These are phyloP conservation scores for Scheffersomyces cryptocercus DNA, from an alignment of 1,139 yeast species.

Conservation along the genomic window DNA sequence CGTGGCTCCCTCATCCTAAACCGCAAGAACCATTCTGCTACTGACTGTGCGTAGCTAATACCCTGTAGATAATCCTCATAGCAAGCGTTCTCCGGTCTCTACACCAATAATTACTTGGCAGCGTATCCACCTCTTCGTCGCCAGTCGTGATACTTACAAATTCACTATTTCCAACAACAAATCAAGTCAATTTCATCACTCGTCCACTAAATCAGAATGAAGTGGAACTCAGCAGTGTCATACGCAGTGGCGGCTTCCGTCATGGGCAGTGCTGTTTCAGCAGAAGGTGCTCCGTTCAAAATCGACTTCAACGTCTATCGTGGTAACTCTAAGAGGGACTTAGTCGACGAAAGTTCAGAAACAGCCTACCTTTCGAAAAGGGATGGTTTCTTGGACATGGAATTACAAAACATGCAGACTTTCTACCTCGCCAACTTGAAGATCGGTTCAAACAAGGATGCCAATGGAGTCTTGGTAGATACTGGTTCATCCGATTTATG, in stretches of 20 bases:
- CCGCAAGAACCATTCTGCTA: too few species aligned
- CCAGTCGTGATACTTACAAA: too few species aligned
- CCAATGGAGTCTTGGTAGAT: slow-evolving; percentile 38
- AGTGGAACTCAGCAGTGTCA: not conserved
- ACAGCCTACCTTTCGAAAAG: slow-evolving; percentile 28
- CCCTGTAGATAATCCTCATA: too few species aligned
- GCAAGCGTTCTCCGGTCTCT: too few species aligned
- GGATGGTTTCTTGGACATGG: slow-evolving; percentile 38
- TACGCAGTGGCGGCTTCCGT: not conserved
- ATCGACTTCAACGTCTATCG: slow-evolving; percentile 15
- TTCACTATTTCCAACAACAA: too few species aligned
- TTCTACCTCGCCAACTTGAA: slow-evolving; percentile 49
- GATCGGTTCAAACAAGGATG: slow-evolving; percentile 34
- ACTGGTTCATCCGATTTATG: slow-evolving; percentile 52
- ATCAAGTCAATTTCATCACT: too few species aligned
- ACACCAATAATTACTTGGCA: too few species aligned
- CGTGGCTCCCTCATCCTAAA: too few species aligned
- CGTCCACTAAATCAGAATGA: not conserved
- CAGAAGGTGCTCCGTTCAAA: slow-evolving; percentile 5
- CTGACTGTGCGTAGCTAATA: too few species aligned
- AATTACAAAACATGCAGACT: slow-evolving; percentile 42
- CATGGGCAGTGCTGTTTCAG: not conserved
- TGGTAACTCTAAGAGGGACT: slow-evolving; percentile 11
- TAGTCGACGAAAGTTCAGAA: not conserved
- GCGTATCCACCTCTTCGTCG: too few species aligned